Evolutionary conservation across 2,329 filamentous ascomycete genomes (phyloP).

Genomic region (Phyllosticta citribraziliensis): DNA sequence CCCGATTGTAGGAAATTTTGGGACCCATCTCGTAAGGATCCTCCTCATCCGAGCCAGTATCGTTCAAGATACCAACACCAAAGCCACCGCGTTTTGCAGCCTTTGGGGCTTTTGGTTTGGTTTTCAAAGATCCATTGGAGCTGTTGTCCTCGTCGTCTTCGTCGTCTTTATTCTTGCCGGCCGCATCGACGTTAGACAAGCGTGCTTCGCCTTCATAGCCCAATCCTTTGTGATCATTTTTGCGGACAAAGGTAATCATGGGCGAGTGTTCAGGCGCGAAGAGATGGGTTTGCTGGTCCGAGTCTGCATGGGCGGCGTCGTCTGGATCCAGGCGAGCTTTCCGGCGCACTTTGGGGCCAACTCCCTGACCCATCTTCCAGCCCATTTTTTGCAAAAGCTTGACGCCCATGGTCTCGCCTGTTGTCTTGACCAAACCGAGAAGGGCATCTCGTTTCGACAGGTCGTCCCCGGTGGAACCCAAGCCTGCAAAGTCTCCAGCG

Average conservation of each 20-base stretch:
- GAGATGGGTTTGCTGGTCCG: slow-evolving; percentile 48
- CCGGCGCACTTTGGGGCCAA: slow-evolving; percentile 76
- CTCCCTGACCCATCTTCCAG: slow-evolving; percentile 88
- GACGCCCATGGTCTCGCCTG: slow-evolving; percentile 77
- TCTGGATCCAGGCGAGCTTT: slow-evolving; percentile 56
- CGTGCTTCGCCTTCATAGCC: slow-evolving; percentile 54
- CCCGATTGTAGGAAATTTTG: slow-evolving; percentile 74
- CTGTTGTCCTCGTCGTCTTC: slow-evolving; percentile 20
- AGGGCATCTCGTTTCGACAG: slow-evolving; percentile 43
- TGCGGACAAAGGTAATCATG: slow-evolving; percentile 57
- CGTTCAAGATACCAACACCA: slow-evolving; percentile 81
- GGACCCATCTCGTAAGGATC: slow-evolving; percentile 90
- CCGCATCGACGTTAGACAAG: slow-evolving; percentile 28
- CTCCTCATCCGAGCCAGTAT: slow-evolving; percentile 89
- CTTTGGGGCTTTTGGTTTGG: slow-evolving; percentile 28
- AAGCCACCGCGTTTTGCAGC: slow-evolving; percentile 60
- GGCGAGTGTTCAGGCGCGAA: slow-evolving; percentile 77
- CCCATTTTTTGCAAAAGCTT: slow-evolving; percentile 86
- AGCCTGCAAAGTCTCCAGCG: slow-evolving; percentile 59
- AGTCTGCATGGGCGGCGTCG: slow-evolving; percentile 31
- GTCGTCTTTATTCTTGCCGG: slow-evolving; percentile 23
- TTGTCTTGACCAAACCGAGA: slow-evolving; percentile 60
- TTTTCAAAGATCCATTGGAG: neutral
- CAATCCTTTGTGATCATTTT: slow-evolving; percentile 60
- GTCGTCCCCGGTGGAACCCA: slow-evolving; percentile 58